Percentiles rank a stretch among this genome's conserved stretches.
These are phyloP conservation scores for Hypoxylon sp. DNA, from an alignment of 2,329 filamentous ascomycete species.

Conservation along the genomic window DNA sequence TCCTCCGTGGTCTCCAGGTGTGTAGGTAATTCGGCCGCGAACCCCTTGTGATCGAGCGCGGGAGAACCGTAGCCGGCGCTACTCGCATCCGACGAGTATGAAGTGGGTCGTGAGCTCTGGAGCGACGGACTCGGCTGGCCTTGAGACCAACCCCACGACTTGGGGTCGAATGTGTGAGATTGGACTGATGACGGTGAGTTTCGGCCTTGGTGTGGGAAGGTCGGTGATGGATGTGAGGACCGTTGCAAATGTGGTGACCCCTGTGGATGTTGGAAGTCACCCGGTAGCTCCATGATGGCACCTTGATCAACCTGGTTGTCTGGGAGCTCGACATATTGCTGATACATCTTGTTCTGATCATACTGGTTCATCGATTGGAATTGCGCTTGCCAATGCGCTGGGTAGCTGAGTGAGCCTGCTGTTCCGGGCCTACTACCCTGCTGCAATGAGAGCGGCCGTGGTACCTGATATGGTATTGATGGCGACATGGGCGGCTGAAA, in stretches of 20 bases:
- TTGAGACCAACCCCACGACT: conserved; percentile 58
- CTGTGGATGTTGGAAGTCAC: conserved; percentile 61
- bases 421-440: conserved; percentile 50
- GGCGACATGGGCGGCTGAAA: conserved; percentile 50
- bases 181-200: conserved; percentile 47
- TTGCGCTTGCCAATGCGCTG: conserved; percentile 47
- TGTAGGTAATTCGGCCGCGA: conserved; percentile 59
- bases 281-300: conserved; percentile 56
- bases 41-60: conserved; percentile 55
- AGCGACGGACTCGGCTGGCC: conserved; percentile 50
- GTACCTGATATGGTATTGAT: conserved; percentile 55
- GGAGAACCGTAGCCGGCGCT: conserved; percentile 54
- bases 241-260: conserved; percentile 46
- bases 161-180: conserved; percentile 50
- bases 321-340: conserved; percentile 57
- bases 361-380: conserved; percentile 42
- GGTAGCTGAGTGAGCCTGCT: conserved; percentile 46
- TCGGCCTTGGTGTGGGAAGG: conserved; percentile 42
- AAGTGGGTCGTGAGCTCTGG: conserved; percentile 52
- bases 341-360: conserved; percentile 40
- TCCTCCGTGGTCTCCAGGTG: conserved; percentile 63
- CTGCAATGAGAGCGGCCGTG: conserved; percentile 55
- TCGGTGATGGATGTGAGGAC: conserved; percentile 49
- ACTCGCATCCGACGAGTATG: conserved; percentile 50
- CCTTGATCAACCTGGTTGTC: conserved; percentile 37